Evolutionary conservation across 139 green algal genomes (phyloP).

Genomic region (Chlorella sp.): DNA sequence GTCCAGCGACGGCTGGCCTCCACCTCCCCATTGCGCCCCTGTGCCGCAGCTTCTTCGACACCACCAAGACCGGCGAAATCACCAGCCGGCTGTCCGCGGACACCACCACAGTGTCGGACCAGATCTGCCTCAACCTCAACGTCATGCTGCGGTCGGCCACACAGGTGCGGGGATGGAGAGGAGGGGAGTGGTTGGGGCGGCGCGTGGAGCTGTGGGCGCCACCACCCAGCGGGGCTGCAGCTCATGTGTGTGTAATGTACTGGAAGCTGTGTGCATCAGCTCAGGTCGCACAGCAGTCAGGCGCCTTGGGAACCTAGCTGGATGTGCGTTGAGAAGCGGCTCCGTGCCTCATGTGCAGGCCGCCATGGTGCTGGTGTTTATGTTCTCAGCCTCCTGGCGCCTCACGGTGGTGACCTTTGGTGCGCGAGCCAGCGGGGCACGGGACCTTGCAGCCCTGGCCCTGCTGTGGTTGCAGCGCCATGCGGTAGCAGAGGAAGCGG

Average conservation of each 20-base stretch:
- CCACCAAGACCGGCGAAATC: constrained; percentile 68
- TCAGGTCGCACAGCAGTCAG: too few species aligned
- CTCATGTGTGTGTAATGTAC: too few species aligned
- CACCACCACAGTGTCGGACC: constrained; percentile 80
- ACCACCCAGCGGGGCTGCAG: too few species aligned
- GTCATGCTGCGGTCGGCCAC: constrained; percentile 70
- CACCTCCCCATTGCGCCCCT: constrained; percentile 43
- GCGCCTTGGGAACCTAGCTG: too few species aligned
- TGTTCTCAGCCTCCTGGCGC: constrained; percentile 84
- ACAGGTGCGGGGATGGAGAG: background rate
- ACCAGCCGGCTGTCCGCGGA: constrained; percentile 75
- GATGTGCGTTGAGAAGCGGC: too few species aligned
- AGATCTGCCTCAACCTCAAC: constrained; percentile 86
- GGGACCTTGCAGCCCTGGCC: too few species aligned
- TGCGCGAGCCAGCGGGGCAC: too few species aligned
- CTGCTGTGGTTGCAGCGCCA: too few species aligned
- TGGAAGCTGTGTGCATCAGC: too few species aligned
- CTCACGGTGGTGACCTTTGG: constrained; percentile 83
- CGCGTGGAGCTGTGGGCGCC: background rate
- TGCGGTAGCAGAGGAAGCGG: too few species aligned
- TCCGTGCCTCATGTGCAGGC: too few species aligned
- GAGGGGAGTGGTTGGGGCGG: background rate
- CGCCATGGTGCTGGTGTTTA: constrained; percentile 79
- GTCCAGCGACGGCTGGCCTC: too few species aligned
- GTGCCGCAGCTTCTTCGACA: constrained; percentile 83